phyloP scores from a whole-genome alignment of 2,329 filamentous ascomycete species.

The Penicillium verrucosum region DNA sequence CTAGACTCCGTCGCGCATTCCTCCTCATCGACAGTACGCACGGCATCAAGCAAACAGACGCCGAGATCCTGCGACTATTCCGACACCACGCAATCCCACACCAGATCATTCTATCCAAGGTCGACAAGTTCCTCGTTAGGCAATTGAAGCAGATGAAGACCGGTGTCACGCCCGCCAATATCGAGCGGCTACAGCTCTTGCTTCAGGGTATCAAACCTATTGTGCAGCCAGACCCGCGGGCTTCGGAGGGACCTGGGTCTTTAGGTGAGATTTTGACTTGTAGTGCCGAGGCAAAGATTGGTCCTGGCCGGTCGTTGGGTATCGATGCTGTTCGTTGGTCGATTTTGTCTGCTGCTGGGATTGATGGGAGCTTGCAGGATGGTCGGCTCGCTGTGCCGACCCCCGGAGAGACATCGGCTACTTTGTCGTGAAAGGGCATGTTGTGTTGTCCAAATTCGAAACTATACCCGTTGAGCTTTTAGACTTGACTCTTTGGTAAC shows the following conservation, averaged over 20 bases:
- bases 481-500: not conserved
- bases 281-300: conserved; percentile 51
- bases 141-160: conserved; percentile 31
- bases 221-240: conserved; percentile 44
- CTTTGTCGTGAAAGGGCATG: not conserved
- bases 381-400: conserved; percentile 7
- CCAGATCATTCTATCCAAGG: conserved; percentile 65
- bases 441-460: not conserved
- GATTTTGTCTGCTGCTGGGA: conserved; percentile 59
- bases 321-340: conserved; percentile 63
- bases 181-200: conserved; percentile 38
- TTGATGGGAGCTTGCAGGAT: conserved; percentile 45
- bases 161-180: conserved; percentile 26
- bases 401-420: conserved; percentile 1
- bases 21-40: conserved; percentile 63
- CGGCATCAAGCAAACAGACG: conserved; percentile 61
- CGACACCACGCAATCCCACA: conserved; percentile 57
- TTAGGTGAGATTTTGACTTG: conserved; percentile 61
- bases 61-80: conserved; percentile 56
- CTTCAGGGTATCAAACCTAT: conserved; percentile 40
- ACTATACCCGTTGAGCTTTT: not conserved
- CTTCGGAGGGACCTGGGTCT: conserved; percentile 39
- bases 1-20: conserved; percentile 58
- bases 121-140: conserved; percentile 54
- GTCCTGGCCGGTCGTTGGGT: conserved; percentile 52